A percentile compares a stretch with the other conserved stretches of the same genome.
These are phyloP conservation scores for Heterobasidion annosum DNA, from an alignment of 1,284 basidiomycete species.

Conservation along the genomic window DNA sequence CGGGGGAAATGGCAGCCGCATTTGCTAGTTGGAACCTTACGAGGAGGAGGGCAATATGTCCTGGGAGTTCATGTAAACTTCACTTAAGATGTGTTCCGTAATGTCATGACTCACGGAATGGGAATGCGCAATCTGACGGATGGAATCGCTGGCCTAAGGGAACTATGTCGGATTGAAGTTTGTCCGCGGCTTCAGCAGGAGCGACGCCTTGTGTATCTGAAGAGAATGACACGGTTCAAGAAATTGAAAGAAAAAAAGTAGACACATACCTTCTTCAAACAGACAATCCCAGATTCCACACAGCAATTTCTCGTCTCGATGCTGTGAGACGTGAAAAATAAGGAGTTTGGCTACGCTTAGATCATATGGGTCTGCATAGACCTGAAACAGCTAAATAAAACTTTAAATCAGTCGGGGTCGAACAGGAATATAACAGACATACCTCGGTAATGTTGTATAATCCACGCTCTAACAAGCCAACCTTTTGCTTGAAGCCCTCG, in stretches of 20 bases:
- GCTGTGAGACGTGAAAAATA: constrained; percentile 90
- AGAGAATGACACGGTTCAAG: not conserved
- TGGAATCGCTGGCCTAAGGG: constrained; percentile 80
- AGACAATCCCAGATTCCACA: constrained; percentile 86
- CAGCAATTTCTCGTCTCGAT: constrained; percentile 77
- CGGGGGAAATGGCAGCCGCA: constrained; percentile 48
- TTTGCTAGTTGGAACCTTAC: constrained; percentile 63
- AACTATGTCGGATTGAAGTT: constrained; percentile 54
- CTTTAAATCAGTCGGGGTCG: constrained; percentile 2
- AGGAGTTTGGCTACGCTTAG: constrained; percentile 82
- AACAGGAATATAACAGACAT: constrained; percentile 11
- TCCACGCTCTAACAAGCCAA: constrained; percentile 44
- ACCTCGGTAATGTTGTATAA: constrained; percentile 70
- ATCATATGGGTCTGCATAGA: constrained; percentile 84
- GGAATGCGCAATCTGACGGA: constrained; percentile 87
- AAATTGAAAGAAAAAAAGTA: not conserved
- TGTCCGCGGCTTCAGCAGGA: constrained; percentile 45
- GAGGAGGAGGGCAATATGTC: constrained; percentile 58
- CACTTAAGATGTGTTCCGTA: not conserved
- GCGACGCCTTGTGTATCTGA: constrained; percentile 43
- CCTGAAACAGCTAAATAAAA: constrained; percentile 67
- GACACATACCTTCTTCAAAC: constrained; percentile 56
- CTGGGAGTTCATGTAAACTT: constrained; percentile 27
- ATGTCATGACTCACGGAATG: constrained; percentile 50
- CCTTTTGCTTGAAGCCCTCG: constrained; percentile 32